Evolutionary conservation across 768 basidiomycete genomes (phyloP).

Genomic region (Mycena galopus): DNA sequence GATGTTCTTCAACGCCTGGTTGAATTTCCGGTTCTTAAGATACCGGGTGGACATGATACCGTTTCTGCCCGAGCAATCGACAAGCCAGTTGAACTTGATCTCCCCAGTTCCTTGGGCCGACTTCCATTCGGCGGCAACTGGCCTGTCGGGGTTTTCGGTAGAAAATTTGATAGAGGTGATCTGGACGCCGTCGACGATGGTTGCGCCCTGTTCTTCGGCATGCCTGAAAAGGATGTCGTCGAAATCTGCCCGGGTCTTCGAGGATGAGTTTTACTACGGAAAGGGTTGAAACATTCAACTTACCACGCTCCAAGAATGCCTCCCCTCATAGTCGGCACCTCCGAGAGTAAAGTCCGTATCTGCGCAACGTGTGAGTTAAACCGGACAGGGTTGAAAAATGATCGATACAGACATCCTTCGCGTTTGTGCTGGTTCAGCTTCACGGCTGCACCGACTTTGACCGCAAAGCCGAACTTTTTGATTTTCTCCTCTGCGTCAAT

Average conservation of each 20-base stretch:
- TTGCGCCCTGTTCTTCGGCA: too few relatives aligned
- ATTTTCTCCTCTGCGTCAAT: background rate
- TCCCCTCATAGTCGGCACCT: constrained; percentile 45
- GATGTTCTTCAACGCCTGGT: constrained; percentile 66
- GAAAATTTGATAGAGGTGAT: too few relatives aligned
- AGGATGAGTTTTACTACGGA: constrained; percentile 58
- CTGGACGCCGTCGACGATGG: too few relatives aligned
- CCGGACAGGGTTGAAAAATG: constrained; percentile 58
- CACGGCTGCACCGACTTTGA: constrained; percentile 45
- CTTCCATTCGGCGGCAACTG: too few relatives aligned
- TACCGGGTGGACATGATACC: constrained; percentile 73
- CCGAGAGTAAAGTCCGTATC: background rate
- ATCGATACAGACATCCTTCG: constrained; percentile 68
- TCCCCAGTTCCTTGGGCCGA: too few relatives aligned
- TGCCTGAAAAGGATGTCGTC: constrained; percentile 36
- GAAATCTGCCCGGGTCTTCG: too few relatives aligned
- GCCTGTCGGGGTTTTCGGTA: too few relatives aligned
- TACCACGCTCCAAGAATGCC: constrained; percentile 57
- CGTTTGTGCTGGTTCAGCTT: constrained; percentile 53
- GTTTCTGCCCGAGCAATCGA: constrained; percentile 72
- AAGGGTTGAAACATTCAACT: constrained; percentile 62
- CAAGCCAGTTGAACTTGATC: too few relatives aligned
- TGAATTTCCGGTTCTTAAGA: constrained; percentile 57
- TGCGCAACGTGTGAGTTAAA: background rate
- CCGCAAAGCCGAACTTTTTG: constrained; percentile 43